phyloP scores from a whole-genome alignment of 2,329 filamentous ascomycete species.

The Malbranchea zuffiana region DNA sequence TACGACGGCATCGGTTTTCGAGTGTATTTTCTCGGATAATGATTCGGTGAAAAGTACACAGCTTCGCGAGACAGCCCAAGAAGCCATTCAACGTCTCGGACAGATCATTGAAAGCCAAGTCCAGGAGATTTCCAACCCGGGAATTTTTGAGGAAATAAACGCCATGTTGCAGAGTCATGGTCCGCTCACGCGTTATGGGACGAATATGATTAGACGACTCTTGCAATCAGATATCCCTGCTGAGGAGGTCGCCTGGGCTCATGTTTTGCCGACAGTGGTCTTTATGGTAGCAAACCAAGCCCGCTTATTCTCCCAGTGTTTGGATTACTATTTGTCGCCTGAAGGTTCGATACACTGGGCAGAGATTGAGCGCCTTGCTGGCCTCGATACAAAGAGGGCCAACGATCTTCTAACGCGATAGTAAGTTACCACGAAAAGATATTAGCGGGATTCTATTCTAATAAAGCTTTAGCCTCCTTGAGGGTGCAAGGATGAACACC shows the following conservation, averaged over 20 bases:
- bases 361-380: slow-evolving; percentile 40
- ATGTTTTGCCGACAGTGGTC: slow-evolving; percentile 48
- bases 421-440: slow-evolving; percentile 19
- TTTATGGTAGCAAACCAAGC: slow-evolving; percentile 48
- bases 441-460: slow-evolving; percentile 2
- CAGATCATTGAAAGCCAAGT: slow-evolving; percentile 33
- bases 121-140: slow-evolving; percentile 25
- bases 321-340: slow-evolving; percentile 47
- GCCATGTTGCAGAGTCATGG: slow-evolving; percentile 22
- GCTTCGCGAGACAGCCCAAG: slow-evolving; percentile 35
- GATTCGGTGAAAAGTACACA: slow-evolving; percentile 39
- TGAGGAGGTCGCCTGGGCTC: slow-evolving; percentile 45
- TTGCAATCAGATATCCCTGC: slow-evolving; percentile 37
- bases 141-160: slow-evolving; percentile 25
- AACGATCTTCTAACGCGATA: slow-evolving; percentile 44
- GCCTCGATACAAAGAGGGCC: slow-evolving; percentile 34
- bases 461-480: slow-evolving; percentile 27
- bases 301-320: slow-evolving; percentile 46
- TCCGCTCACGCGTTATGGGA: slow-evolving; percentile 42
- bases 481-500: slow-evolving; percentile 30
- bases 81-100: slow-evolving; percentile 29
- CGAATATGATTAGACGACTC: slow-evolving; percentile 46
- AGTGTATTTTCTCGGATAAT: slow-evolving; percentile 39
- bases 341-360: slow-evolving; percentile 39
- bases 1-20: slow-evolving; percentile 38